A percentile compares a stretch with the other conserved stretches of the same genome.
Evolutionary conservation across 2,329 filamentous ascomycete species (phyloP).

Genomic region (Penicillium paneum): DNA sequence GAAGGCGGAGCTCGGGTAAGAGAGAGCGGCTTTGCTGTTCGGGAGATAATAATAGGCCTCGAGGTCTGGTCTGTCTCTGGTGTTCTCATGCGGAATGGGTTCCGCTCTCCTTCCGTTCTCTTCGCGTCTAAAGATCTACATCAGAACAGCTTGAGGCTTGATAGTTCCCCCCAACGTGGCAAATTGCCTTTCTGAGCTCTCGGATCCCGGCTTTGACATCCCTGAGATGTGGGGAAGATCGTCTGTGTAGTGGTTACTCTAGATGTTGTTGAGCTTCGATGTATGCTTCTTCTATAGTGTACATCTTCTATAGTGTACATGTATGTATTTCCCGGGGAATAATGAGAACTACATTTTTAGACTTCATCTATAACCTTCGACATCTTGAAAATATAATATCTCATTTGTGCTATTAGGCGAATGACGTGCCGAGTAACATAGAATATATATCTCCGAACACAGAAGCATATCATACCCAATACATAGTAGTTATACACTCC

Average conservation of each 20-base stretch:
- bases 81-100: not conserved
- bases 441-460: not conserved
- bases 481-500: not conserved
- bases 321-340: not conserved
- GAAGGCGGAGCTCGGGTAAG: conserved; percentile 10
- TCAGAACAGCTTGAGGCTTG: too few relatives aligned
- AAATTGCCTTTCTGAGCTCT: not conserved
- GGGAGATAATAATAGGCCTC: not conserved
- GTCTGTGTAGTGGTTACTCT: not conserved
- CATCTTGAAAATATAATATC: not conserved
- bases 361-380: not conserved
- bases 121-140: not conserved
- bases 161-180: not conserved
- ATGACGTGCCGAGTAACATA: not conserved
- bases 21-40: not conserved
- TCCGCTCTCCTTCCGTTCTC: not conserved
- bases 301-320: not conserved
- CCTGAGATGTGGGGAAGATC: not conserved
- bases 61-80: not conserved
- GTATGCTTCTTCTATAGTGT: not conserved
- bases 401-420: not conserved
- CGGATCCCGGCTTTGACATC: not conserved
- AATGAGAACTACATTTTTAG: not conserved
- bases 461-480: not conserved
- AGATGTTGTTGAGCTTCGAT: not conserved